Percentiles rank a stretch among this genome's conserved stretches.
Conservation (phyloP, 805 yeast genomes). For the Middelhovenomyces tepae region DNA sequence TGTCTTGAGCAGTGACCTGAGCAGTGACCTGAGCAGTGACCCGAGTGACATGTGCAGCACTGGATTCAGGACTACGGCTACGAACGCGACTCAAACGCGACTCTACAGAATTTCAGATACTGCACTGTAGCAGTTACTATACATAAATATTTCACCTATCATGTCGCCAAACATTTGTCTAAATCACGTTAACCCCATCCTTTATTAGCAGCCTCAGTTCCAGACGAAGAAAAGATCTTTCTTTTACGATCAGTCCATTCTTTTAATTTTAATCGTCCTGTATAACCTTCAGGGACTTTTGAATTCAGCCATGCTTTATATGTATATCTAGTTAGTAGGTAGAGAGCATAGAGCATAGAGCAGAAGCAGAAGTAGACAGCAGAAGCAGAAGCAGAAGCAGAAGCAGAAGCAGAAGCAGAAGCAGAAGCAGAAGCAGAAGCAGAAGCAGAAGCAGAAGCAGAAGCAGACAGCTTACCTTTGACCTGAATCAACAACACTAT, state of each 20-base stretch:
- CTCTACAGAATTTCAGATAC: too few relatives aligned
- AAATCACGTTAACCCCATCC: too few relatives aligned
- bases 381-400: background rate
- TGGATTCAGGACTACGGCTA: too few relatives aligned
- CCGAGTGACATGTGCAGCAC: too few relatives aligned
- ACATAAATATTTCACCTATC: too few relatives aligned
- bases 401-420: background rate
- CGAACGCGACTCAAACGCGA: too few relatives aligned
- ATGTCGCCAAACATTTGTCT: too few relatives aligned
- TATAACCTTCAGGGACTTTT: background rate
- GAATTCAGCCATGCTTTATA: slow-evolving; percentile 3
- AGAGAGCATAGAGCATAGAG: too few relatives aligned
- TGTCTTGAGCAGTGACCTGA: too few relatives aligned
- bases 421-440: background rate
- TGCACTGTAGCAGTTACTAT: too few relatives aligned
- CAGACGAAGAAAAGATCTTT: slow-evolving; percentile 1
- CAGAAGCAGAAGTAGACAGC: background rate
- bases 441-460: background rate
- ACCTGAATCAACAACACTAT: slow-evolving; percentile 1
- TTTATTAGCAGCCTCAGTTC: slow-evolving; percentile 2
- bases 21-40: too few relatives aligned
- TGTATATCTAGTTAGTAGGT: too few relatives aligned
- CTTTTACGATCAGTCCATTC: slow-evolving; percentile 3
- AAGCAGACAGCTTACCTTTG: slow-evolving; percentile 1
- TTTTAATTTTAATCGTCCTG: background rate